Evolutionary conservation across 139 green algal genomes (phyloP).

Genomic region (Chlamydomonas schloesseri): DNA sequence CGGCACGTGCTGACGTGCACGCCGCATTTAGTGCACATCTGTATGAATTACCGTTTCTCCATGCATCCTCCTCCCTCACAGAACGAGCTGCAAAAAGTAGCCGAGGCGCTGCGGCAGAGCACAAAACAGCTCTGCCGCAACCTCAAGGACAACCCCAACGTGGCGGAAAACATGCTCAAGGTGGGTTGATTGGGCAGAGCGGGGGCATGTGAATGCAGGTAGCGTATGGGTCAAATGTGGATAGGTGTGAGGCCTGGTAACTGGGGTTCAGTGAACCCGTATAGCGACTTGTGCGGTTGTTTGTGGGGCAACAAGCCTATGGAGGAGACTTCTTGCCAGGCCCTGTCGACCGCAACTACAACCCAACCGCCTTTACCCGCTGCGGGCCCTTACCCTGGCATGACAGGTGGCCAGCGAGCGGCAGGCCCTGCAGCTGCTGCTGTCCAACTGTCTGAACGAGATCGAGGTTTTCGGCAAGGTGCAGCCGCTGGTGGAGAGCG

Average conservation of each 20-base stretch:
- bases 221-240: no score
- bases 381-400: no score
- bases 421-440: constrained; percentile 67
- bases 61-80: constrained; percentile 17
- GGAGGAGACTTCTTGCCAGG: no score
- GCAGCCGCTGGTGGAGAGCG: constrained; percentile 66
- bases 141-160: constrained; percentile 87
- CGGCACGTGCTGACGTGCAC: no score
- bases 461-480: constrained; percentile 65
- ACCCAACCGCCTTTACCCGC: neutral
- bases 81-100: constrained; percentile 74
- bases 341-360: no score
- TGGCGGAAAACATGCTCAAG: constrained; percentile 89
- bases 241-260: no score
- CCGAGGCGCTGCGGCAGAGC: constrained; percentile 73
- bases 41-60: no score
- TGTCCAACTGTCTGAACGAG: constrained; percentile 65
- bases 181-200: constrained; percentile 30
- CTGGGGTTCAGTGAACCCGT: no score
- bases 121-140: constrained; percentile 84
- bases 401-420: constrained; percentile 70
- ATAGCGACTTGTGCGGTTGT: no score
- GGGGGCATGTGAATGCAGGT: no score
- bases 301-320: no score
- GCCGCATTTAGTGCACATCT: no score